These are phyloP conservation scores for Cyberlindnera sargentensis DNA, from an alignment of 805 yeast species.

Conservation along the genomic window DNA sequence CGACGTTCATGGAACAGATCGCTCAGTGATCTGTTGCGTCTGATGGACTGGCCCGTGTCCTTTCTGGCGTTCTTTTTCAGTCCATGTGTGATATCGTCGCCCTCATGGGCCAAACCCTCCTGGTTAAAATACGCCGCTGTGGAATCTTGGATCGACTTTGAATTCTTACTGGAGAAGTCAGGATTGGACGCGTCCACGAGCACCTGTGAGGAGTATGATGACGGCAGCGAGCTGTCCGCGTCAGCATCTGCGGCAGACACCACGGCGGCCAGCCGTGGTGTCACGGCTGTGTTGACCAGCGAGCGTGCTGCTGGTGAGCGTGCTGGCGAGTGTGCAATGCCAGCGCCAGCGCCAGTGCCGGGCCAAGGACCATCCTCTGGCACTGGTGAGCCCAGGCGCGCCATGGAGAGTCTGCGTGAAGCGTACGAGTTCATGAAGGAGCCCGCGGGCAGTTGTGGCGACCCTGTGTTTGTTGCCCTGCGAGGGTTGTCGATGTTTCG, in stretches of 20 bases:
- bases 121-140: conserved; percentile 13
- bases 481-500: not conserved
- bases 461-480: not conserved
- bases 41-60: conserved; percentile 6
- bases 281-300: too few species aligned
- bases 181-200: conserved; percentile 16
- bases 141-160: conserved; percentile 9
- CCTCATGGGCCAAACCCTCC: conserved; percentile 14
- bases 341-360: conserved; percentile 1
- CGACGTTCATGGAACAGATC: conserved; percentile 33
- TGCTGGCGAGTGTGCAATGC: not conserved
- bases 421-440: not conserved
- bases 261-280: too few species aligned
- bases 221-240: not conserved
- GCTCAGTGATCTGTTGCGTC: conserved; percentile 16
- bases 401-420: conserved; percentile 16
- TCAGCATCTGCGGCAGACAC: too few species aligned
- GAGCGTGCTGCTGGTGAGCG: not conserved
- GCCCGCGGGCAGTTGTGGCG: not conserved
- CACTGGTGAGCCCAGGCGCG: conserved; percentile 13
- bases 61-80: conserved; percentile 11
- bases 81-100: conserved; percentile 22
- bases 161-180: conserved; percentile 10
- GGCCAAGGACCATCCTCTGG: conserved; percentile 3
- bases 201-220: conserved; percentile 6